Conservation (phyloP, 257 asterid species). For the Lavandula angustifolia region DNA sequence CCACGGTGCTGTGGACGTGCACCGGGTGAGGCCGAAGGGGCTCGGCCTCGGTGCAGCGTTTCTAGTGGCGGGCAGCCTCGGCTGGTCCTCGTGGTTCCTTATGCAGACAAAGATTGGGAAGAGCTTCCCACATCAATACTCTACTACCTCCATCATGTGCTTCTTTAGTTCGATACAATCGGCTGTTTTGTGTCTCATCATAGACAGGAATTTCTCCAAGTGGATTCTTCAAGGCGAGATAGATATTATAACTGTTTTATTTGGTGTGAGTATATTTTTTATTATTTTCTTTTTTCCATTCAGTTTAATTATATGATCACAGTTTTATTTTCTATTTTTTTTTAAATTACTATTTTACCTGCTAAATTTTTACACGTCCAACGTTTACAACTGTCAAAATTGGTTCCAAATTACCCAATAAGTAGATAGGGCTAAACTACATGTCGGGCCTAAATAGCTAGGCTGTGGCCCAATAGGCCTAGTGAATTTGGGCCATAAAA, state of each 20-base stretch:
- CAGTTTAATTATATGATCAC: too few species aligned
- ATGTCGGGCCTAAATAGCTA: too few species aligned
- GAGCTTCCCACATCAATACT: slow-evolving; percentile 55
- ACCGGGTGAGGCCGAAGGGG: slow-evolving; percentile 17
- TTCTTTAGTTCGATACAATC: slow-evolving; percentile 66
- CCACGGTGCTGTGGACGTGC: slow-evolving; percentile 11
- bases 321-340: too few species aligned
- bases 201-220: slow-evolving; percentile 48
- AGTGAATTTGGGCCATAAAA: too few species aligned
- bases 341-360: too few species aligned
- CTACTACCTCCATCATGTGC: slow-evolving; percentile 72
- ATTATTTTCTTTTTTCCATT: too few species aligned
- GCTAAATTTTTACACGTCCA: too few species aligned
- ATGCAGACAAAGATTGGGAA: slow-evolving; percentile 63
- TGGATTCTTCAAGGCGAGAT: slow-evolving; percentile 60
- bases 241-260: slow-evolving; percentile 48
- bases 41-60: slow-evolving; percentile 58
- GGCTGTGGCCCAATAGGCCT: too few species aligned
- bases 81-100: slow-evolving; percentile 80
- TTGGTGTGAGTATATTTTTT: slow-evolving; percentile 48
- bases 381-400: too few species aligned
- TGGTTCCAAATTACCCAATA: too few species aligned
- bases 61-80: slow-evolving; percentile 50
- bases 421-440: too few species aligned
- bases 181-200: slow-evolving; percentile 40